Evolutionary conservation across 2,329 filamentous ascomycete genomes (phyloP).

Genomic region (Colletotrichum cuscutae): DNA sequence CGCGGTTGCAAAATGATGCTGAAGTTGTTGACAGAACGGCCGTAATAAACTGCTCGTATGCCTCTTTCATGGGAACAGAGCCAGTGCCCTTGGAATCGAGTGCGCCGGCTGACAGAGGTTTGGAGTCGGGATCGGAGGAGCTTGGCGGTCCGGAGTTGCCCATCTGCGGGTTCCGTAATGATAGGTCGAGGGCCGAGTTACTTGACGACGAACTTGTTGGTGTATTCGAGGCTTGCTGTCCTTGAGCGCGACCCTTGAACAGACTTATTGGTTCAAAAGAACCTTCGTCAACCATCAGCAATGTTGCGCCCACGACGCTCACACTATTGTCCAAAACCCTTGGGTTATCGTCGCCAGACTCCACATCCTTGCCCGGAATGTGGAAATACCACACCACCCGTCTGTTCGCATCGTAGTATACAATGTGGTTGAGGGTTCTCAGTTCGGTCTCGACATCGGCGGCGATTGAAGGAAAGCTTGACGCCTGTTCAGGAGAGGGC

Average conservation of each 20-base stretch:
- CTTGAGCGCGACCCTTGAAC: constrained; percentile 54
- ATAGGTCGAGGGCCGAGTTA: constrained; percentile 51
- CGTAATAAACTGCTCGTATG: constrained; percentile 65
- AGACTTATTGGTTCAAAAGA: constrained; percentile 60
- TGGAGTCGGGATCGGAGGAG: constrained; percentile 40
- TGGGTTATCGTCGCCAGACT: constrained; percentile 25
- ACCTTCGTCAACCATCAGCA: constrained; percentile 60
- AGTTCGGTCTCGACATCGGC: constrained; percentile 63
- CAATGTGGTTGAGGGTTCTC: constrained; percentile 63
- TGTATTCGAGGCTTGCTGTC: constrained; percentile 53
- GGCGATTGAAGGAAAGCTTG: constrained; percentile 56
- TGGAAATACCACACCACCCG: constrained; percentile 67
- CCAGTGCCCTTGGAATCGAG: constrained; percentile 47
- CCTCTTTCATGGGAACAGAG: constrained; percentile 52
- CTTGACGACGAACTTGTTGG: constrained; percentile 58
- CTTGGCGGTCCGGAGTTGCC: constrained; percentile 39
- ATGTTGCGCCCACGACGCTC: constrained; percentile 54
- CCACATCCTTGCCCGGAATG: constrained; percentile 54
- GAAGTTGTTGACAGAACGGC: constrained; percentile 63
- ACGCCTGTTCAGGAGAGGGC: constrained; percentile 53
- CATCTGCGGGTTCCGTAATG: constrained; percentile 42
- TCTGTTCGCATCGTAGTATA: constrained; percentile 61
- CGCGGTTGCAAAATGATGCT: constrained; percentile 58
- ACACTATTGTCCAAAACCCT: constrained; percentile 50
- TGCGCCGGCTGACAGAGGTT: constrained; percentile 37